Base-by-base conservation (phyloP, 495 filamentous ascomycete genomes). In the Immersiella caudata region DNA sequence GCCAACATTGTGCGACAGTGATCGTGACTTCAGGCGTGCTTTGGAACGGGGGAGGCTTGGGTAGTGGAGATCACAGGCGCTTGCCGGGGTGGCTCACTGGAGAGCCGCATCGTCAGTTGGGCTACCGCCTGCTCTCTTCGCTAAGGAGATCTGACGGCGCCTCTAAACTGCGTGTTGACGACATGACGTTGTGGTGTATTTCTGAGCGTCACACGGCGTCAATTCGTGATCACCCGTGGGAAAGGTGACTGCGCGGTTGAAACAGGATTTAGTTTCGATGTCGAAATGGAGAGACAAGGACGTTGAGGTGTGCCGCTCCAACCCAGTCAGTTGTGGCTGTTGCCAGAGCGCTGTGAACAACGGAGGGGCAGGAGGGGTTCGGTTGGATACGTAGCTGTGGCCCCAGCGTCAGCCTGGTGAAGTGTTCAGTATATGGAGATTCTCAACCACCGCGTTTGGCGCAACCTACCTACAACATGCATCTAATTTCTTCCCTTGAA, bases 221-320 rank as follows among this genome's bases (percentile, higher is more conserved):
- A 8, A 26, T n/a, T 55, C 9, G 24, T 55, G 52, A n/a, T 22
- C 6, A 22, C 52, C 22, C 6, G 52, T 55, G 52, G 52, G 52
- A 55, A 55, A 55, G 52, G 52, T 55, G 52, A 55, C 9, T 55
- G 52, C 21, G 52, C 20, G 7, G 24, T 55, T 24, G 52, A 55
- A 26, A 22, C 21, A 24, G 52, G 52, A 8, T 55, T 26, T 55
- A n/a, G 24, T 11, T 20, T 55, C n/a, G 21, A 22, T 14, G 52
- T 55, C 20, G 52, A 24, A 22, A 4, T 8, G 21, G 9, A 24
- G 7, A n/a, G 52, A n/a, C 20, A 11, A 7, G 6, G 50, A 36
- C 6, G 4, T 46, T 4, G 40, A 12, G 40, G 9, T 46, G 2
- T 46, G 40, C 16, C 40, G 40, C 6, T 14, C 8, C 11, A 46